Evolutionary conservation across 2,329 filamentous ascomycete genomes (phyloP).

Genomic region (Pseudogymnoascus sp.): DNA sequence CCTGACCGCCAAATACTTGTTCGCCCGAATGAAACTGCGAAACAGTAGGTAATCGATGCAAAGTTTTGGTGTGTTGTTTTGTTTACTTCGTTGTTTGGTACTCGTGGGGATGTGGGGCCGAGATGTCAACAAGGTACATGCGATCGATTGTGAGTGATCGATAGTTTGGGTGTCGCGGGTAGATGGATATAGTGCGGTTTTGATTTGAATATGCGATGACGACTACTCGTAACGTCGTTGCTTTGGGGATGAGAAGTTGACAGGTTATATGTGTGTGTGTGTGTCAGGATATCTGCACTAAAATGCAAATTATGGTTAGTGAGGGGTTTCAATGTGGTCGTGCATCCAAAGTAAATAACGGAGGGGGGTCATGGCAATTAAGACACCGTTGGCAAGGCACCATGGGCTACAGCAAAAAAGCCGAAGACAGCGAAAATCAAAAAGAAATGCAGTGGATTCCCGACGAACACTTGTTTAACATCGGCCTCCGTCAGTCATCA

Average conservation of each 20-base stretch:
- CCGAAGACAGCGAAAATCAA: constrained; percentile 4
- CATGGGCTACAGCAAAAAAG: neutral
- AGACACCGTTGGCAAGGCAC: constrained; percentile 9
- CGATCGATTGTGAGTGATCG: constrained; percentile 6
- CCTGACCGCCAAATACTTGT: neutral
- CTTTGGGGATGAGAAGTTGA: neutral
- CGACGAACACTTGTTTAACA: constrained; percentile 7
- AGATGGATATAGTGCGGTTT: constrained; percentile 2
- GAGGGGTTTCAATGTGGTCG: constrained; percentile 7
- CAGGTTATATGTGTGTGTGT: neutral
- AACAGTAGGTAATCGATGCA: neutral
- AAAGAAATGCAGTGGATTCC: constrained; percentile 1
- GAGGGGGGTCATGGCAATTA: neutral
- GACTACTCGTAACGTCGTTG: neutral
- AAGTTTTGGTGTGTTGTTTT: constrained; percentile 6
- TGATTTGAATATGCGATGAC: neutral
- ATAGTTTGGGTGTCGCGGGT: neutral
- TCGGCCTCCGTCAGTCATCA: constrained; percentile 5
- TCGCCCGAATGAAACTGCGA: neutral
- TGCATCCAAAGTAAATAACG: constrained; percentile 9
- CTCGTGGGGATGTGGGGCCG: constrained; percentile 8
- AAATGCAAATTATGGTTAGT: constrained; percentile 3
- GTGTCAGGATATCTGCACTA: constrained; percentile 7
- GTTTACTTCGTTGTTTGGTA: constrained; percentile 5
- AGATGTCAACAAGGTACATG: constrained; percentile 8